These are phyloP conservation scores for Protomyces inundatus DNA, from an alignment of 1,139 yeast species.

Conservation along the genomic window DNA sequence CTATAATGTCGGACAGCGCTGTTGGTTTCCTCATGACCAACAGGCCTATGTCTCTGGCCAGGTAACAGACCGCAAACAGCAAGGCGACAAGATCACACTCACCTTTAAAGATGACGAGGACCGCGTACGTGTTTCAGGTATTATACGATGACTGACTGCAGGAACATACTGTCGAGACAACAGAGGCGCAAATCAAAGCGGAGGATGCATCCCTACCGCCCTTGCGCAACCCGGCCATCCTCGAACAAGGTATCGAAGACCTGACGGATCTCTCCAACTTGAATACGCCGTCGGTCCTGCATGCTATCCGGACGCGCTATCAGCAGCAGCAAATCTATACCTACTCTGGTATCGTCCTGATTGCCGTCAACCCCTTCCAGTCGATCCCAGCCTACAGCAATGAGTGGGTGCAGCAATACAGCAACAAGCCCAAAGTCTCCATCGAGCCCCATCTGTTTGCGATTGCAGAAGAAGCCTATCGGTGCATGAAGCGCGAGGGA, in stretches of 20 bases:
- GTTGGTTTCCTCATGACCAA: constrained; percentile 89
- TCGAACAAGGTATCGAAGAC: constrained; percentile 81
- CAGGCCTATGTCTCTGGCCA: constrained; percentile 92
- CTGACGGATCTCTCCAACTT: constrained; percentile 83
- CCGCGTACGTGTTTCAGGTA: constrained; percentile 32
- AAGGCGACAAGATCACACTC: constrained; percentile 50
- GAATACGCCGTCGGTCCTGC: constrained; percentile 89
- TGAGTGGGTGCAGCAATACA: constrained; percentile 88
- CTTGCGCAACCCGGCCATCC: constrained; percentile 84
- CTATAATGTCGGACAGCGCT: constrained; percentile 46
- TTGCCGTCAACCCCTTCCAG: constrained; percentile 95
- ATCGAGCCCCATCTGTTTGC: constrained; percentile 96
- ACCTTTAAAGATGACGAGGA: constrained; percentile 62
- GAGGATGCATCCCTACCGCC: constrained; percentile 59
- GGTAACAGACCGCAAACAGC: constrained; percentile 49
- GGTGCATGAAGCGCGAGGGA: constrained; percentile 82
- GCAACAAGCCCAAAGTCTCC: constrained; percentile 88
- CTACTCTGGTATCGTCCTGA: constrained; percentile 92
- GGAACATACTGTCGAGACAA: constrained; percentile 26
- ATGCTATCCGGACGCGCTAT: constrained; percentile 79
- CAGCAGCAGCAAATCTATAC: constrained; percentile 87
- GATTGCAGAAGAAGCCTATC: constrained; percentile 95
- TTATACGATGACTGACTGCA: background rate
- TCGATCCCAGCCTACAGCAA: constrained; percentile 81
- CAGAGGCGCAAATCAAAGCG: constrained; percentile 47